phyloP scores from a whole-genome alignment of 805 yeast genomes.

The Scheffersomyces spartinae region DNA sequence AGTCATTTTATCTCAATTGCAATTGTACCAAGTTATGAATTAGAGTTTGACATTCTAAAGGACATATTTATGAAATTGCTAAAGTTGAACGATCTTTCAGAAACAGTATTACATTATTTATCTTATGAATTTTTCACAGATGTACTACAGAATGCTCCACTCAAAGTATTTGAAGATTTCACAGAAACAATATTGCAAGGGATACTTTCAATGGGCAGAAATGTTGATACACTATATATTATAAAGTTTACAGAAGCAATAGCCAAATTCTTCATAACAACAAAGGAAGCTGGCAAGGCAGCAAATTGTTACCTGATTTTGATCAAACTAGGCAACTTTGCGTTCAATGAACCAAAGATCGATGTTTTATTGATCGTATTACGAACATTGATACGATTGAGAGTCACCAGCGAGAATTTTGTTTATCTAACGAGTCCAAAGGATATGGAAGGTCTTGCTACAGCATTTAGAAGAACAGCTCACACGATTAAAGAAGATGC shows the following conservation, averaged over 20 bases:
- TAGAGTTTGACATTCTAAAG: too few relatives aligned
- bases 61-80: too few relatives aligned
- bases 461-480: conserved; percentile 39
- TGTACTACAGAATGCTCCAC: conserved; percentile 4
- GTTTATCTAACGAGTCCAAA: conserved; percentile 40
- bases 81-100: too few relatives aligned
- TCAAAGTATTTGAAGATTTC: too few relatives aligned
- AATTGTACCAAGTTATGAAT: too few relatives aligned
- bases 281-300: conserved; percentile 15
- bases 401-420: conserved; percentile 33
- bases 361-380: conserved; percentile 35
- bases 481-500: conserved; percentile 1
- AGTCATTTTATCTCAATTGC: conserved; percentile 23
- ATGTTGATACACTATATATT: too few relatives aligned
- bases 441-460: conserved; percentile 58
- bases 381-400: conserved; percentile 41
- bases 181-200: too few relatives aligned
- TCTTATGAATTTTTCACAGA: conserved; percentile 9
- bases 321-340: conserved; percentile 21
- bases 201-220: too few relatives aligned
- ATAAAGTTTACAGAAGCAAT: conserved; percentile 13
- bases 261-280: conserved; percentile 14
- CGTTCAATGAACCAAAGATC: conserved; percentile 21
- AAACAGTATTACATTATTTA: too few relatives aligned
- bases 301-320: conserved; percentile 17